Conservation (phyloP, 768 basidiomycete species). For the Phaeotremella skinneri region DNA sequence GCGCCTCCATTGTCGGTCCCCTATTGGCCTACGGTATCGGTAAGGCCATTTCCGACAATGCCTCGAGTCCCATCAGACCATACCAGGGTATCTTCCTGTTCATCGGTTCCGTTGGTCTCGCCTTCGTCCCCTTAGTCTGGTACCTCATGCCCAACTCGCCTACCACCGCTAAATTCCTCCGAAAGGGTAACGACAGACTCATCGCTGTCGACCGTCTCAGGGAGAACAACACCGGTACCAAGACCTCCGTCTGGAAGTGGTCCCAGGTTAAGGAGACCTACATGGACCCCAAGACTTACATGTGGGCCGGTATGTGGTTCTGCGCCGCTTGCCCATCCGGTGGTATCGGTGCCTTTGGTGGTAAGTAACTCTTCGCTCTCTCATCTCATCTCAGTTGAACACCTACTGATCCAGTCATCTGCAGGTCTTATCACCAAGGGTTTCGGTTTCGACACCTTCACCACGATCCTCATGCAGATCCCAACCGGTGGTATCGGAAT, state of each 20-base stretch:
- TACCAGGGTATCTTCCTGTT: slow-evolving; percentile 49
- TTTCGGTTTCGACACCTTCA: slow-evolving; percentile 40
- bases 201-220: slow-evolving; percentile 48
- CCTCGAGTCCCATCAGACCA: slow-evolving; percentile 16
- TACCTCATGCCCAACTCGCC: slow-evolving; percentile 47
- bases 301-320: slow-evolving; percentile 45
- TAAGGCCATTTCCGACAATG: slow-evolving; percentile 14
- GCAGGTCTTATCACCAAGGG: slow-evolving; percentile 9
- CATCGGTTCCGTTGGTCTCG: slow-evolving; percentile 42
- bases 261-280: slow-evolving; percentile 44
- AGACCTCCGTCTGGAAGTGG: slow-evolving; percentile 43
- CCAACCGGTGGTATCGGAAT: slow-evolving; percentile 46
- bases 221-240: slow-evolving; percentile 50
- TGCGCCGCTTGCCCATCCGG: slow-evolving; percentile 45
- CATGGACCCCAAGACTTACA: slow-evolving; percentile 44
- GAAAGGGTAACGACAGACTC: slow-evolving; percentile 41
- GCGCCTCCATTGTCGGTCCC: slow-evolving; percentile 36
- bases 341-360: slow-evolving; percentile 47
- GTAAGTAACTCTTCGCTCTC: slow-evolving; percentile 7
- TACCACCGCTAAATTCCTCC: slow-evolving; percentile 46
- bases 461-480: slow-evolving; percentile 46
- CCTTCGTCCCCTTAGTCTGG: slow-evolving; percentile 37
- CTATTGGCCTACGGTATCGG: slow-evolving; percentile 39
- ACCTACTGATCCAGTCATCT: neutral
- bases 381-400: slow-evolving; percentile 7